phyloP scores from a whole-genome alignment of 2,329 filamentous ascomycete genomes.

The Periconia sp. region DNA sequence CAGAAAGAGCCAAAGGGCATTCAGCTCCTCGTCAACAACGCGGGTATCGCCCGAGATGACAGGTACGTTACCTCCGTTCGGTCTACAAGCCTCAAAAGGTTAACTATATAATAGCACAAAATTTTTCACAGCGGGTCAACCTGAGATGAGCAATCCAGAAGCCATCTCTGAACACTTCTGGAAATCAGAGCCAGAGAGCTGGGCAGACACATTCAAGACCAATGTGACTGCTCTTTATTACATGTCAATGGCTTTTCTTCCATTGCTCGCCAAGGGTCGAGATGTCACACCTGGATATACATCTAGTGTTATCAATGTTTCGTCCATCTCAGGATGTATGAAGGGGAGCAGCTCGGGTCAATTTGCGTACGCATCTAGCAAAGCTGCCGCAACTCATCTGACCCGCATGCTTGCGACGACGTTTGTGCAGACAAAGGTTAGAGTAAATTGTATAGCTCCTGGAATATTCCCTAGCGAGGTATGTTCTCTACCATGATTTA shows the following conservation, averaged over 20 bases:
- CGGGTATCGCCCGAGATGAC: slow-evolving; percentile 60
- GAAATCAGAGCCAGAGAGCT: slow-evolving; percentile 53
- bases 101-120: slow-evolving; percentile 43
- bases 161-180: slow-evolving; percentile 59
- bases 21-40: slow-evolving; percentile 62
- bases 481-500: slow-evolving; percentile 1
- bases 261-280: slow-evolving; percentile 58
- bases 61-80: slow-evolving; percentile 30
- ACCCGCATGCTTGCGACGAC: slow-evolving; percentile 54
- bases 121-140: slow-evolving; percentile 55
- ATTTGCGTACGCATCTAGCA: slow-evolving; percentile 59
- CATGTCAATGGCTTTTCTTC: slow-evolving; percentile 61
- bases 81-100: too few relatives aligned
- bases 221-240: slow-evolving; percentile 61
- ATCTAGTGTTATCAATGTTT: slow-evolving; percentile 60
- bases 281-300: slow-evolving; percentile 55
- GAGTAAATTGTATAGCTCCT: slow-evolving; percentile 53
- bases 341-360: slow-evolving; percentile 59
- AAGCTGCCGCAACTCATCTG: slow-evolving; percentile 56
- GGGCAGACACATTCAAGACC: slow-evolving; percentile 58
- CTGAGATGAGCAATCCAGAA: slow-evolving; percentile 55
- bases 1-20: slow-evolving; percentile 59
- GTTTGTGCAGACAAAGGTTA: slow-evolving; percentile 50
- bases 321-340: slow-evolving; percentile 58
- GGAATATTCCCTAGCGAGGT: slow-evolving; percentile 51